Base-by-base conservation (phyloP, 345 rosid species). In the Barbarea vulgaris region DNA sequence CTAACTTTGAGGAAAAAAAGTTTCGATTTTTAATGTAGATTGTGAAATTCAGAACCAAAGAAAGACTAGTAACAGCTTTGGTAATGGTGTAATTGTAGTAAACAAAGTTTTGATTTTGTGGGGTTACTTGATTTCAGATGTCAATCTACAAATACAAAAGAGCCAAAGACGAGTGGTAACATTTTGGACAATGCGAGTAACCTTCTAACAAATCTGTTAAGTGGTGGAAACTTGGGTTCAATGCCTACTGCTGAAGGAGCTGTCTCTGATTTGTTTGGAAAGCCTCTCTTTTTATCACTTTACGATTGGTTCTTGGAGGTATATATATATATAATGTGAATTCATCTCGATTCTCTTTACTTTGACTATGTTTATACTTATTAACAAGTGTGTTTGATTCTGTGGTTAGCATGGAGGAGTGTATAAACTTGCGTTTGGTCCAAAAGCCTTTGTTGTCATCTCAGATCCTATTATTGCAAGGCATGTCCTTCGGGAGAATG, bases 401-500 rank as follows among this genome's bases (percentile, higher is more conserved):
- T 59, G 34, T 47, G 48, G 22, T 5, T 34, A 94, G 98, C 90
- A 91, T 72, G 98, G 98, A 63, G 85, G 96, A 14, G 91, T 94
- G 15, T 94, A 88, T 74, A 94, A 94, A 64, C 98, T 94, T 78
- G 97, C 98, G 56, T 94, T 94, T 86, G 98, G 98, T 44, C 98
- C 97, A 44, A 94, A 94, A 75, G 91, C 98, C 9, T 94, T 94
- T 83, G 97, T 94, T 73, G 97, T 94, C 68, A 89, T 91, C 74
- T 94, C 98, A 1, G 98, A 94, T 81, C 95, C 98, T 7, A 84
- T 91, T 62, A 82, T 91, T 77, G 91, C 94, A 46, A 85, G 95
- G 77, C 87, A 91, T 80, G 81, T 94, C 54, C 93, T 89, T 17
- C 86, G 97, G 17, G 97, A 93, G 67, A 93, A 90, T 54, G 87